Evolutionary conservation across 169 alveolate species (phyloP).

Genomic region (Toxoplasma gondii): DNA sequence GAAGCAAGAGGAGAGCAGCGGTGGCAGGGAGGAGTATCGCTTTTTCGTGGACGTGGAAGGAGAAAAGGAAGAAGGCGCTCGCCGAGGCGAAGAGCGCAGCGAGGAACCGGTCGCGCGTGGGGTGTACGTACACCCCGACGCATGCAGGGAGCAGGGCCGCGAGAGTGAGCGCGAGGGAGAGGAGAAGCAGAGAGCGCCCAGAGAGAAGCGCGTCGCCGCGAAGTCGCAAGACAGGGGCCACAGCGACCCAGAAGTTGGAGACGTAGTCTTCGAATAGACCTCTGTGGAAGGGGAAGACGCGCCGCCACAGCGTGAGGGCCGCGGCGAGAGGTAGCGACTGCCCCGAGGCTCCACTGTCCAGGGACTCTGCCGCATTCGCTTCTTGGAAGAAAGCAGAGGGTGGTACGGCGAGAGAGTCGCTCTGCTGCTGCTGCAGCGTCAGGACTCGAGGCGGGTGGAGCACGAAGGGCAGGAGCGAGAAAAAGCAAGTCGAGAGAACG

Average conservation of each 20-base stretch:
- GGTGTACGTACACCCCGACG: conserved; percentile 55
- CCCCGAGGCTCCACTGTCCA: not conserved
- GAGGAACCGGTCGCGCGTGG: conserved; percentile 67
- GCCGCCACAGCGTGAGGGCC: conserved; percentile 54
- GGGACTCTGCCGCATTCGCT: not conserved
- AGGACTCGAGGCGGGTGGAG: not conserved
- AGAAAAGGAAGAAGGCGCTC: conserved; percentile 53
- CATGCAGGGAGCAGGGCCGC: conserved; percentile 69
- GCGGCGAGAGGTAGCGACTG: not conserved
- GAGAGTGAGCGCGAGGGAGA: not conserved
- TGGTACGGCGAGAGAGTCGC: not conserved
- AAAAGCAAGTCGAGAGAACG: not conserved
- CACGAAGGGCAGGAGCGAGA: not conserved
- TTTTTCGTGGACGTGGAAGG: conserved; percentile 90
- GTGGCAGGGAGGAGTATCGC: conserved; percentile 85
- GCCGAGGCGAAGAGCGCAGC: conserved; percentile 71
- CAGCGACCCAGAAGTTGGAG: conserved; percentile 83
- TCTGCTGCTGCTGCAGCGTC: not conserved
- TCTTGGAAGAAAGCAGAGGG: not conserved
- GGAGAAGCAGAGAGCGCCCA: too few relatives aligned
- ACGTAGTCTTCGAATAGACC: conserved; percentile 89
- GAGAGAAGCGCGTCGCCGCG: not conserved
- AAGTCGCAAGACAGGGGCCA: conserved; percentile 39
- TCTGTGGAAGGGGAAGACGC: conserved; percentile 88
- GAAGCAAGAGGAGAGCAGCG: conserved; percentile 74